Evolutionary conservation across 176 grass and related monocot genomes (phyloP).

Genomic region (Avena atlantica): DNA sequence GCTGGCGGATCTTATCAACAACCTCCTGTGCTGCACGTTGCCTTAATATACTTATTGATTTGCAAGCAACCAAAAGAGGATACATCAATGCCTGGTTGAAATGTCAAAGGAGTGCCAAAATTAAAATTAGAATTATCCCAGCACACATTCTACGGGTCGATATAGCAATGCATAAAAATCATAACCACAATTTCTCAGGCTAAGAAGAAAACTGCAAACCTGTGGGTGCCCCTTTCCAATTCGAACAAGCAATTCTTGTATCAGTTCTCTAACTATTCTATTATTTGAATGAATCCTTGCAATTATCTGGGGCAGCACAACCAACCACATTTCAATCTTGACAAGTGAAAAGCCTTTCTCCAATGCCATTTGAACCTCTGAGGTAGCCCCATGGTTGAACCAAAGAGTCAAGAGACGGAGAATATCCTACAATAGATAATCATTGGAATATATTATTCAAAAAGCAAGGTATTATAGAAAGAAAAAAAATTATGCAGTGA

Average conservation of each 20-base stretch:
- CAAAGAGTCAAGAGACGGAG: conserved; percentile 94
- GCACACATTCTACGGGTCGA: neutral
- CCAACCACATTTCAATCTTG: conserved; percentile 99
- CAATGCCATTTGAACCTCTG: conserved; percentile 89
- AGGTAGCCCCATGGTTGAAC: conserved; percentile 91
- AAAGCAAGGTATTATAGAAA: conserved; percentile 7
- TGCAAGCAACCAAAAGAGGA: conserved; percentile 96
- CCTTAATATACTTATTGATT: conserved; percentile 93
- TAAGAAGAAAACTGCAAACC: conserved; percentile 60
- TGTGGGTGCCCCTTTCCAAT: conserved; percentile 95
- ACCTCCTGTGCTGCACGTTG: conserved; percentile 90
- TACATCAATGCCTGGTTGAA: conserved; percentile 94
- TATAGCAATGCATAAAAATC: conserved; percentile 11
- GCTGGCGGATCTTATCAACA: conserved; percentile 95
- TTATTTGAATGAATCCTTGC: conserved; percentile 99
- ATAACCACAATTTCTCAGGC: neutral
- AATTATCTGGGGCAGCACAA: conserved; percentile 98
- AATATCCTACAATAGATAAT: conserved; percentile 83
- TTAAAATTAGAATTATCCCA: conserved; percentile 28
- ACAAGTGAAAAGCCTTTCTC: conserved; percentile 91
- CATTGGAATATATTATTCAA: conserved; percentile 24
- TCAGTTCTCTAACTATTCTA: conserved; percentile 88
- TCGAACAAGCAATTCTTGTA: conserved; percentile 88
- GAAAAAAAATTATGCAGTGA: neutral
- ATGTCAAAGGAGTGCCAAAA: conserved; percentile 24